These are phyloP conservation scores for Alternaria solani DNA, from an alignment of 2,329 filamentous ascomycete species.

Conservation along the genomic window DNA sequence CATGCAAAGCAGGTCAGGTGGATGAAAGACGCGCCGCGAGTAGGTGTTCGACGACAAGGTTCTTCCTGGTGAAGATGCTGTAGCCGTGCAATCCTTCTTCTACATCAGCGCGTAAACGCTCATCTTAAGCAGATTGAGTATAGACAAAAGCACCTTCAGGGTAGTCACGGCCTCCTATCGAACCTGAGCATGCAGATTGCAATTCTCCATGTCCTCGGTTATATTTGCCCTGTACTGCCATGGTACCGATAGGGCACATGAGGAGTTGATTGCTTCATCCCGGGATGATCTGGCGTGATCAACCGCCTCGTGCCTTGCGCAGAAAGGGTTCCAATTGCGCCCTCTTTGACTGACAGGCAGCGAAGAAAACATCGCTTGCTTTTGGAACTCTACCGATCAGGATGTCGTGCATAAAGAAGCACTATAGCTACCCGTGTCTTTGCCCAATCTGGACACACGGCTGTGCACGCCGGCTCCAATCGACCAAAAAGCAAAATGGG, in stretches of 20 bases:
- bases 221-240: background rate
- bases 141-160: background rate
- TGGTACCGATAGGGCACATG: conserved; percentile 3
- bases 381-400: conserved; percentile 3
- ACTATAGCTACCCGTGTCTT: conserved; percentile 10
- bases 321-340: conserved; percentile 5
- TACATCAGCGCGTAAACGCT: background rate
- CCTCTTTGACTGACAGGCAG: background rate
- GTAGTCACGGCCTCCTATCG: background rate
- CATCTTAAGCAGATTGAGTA: conserved; percentile 3
- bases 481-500: background rate
- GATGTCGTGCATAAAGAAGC: conserved; percentile 9
- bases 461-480: background rate
- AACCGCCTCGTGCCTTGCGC: background rate
- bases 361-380: background rate
- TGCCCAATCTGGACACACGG: background rate
- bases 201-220: background rate
- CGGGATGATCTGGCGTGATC: background rate
- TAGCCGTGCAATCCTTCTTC: background rate
- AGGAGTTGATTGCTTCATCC: conserved; percentile 3
- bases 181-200: background rate
- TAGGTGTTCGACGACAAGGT: background rate
- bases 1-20: conserved; percentile 3
- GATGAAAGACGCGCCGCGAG: background rate
- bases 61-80: background rate